Percentiles rank a stretch among this genome's conserved stretches.
Conservation (phyloP, 2,329 filamentous ascomycete species). For the Akanthomyces uredinophilus region DNA sequence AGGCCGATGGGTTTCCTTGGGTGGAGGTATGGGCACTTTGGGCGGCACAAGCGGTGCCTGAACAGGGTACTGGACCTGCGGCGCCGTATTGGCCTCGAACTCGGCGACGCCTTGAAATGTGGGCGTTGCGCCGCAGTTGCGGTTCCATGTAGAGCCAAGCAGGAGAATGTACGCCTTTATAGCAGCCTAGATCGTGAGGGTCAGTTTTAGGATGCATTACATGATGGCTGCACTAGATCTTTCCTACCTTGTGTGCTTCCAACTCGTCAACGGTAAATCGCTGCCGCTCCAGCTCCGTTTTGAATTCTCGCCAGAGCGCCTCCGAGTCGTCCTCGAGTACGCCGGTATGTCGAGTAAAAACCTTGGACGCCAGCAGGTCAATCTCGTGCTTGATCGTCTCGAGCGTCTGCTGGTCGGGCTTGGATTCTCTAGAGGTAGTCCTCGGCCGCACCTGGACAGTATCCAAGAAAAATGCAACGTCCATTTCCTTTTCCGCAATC, state of each 20-base stretch:
- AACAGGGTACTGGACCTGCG: slow-evolving; percentile 23
- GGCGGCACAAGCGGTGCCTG: slow-evolving; percentile 20
- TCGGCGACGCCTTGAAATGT: slow-evolving; percentile 52
- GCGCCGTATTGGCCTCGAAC: slow-evolving; percentile 29
- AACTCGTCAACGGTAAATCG: slow-evolving; percentile 53
- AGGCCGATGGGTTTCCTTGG: slow-evolving; percentile 31
- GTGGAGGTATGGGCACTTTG: slow-evolving; percentile 15
- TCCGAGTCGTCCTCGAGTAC: slow-evolving; percentile 41
- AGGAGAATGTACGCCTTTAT: slow-evolving; percentile 57
- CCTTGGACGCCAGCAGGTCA: slow-evolving; percentile 48
- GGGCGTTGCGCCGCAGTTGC: slow-evolving; percentile 39
- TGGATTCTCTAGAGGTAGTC: slow-evolving; percentile 30
- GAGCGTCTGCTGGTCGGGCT: slow-evolving; percentile 37
- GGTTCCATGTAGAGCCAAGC: slow-evolving; percentile 45
- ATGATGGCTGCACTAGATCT: slow-evolving; percentile 30
- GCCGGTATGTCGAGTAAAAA: slow-evolving; percentile 40
- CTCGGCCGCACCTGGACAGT: slow-evolving; percentile 50
- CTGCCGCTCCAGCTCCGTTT: slow-evolving; percentile 51
- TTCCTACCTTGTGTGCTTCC: slow-evolving; percentile 56
- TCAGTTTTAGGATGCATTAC: slow-evolving; percentile 18
- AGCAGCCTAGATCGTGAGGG: slow-evolving; percentile 41
- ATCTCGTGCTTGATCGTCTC: slow-evolving; percentile 57
- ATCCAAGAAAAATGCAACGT: slow-evolving; percentile 52
- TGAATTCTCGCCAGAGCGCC: slow-evolving; percentile 54
- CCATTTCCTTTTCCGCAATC: slow-evolving; percentile 47